Base-by-base conservation (phyloP, 495 filamentous ascomycete genomes). In the Penicillium daleae region DNA sequence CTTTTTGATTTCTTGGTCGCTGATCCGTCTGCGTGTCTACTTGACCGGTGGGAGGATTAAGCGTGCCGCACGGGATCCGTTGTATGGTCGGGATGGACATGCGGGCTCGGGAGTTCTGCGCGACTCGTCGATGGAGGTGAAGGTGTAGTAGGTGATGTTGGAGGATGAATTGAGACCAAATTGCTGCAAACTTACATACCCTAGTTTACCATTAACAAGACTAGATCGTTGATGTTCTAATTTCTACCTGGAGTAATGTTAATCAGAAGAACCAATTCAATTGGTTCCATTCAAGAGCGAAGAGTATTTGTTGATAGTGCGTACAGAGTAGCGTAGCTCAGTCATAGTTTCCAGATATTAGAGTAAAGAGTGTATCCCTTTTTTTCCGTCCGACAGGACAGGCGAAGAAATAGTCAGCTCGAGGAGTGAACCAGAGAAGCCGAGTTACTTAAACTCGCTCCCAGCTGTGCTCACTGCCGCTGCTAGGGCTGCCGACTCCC, bases 1-100 rank as follows among this genome's bases (percentile, higher is more conserved):
- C 5, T 94, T 92, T 65, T 75, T 76, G 7, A 59, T 87, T 44
- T 78, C 83, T 9, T 78, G 82, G 76, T 69, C 66, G 4, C n/a
- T 85, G n/a, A 80, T 89, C 22, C 79, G 80, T 75, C 26, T 88
- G 51, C 76, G 82, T 6, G 72, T 77, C 62, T 75, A 73, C n/a
- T 27, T 86, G 9, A 77, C 78, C 0, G 63, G 52, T 13, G 75
- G 64, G 6, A 59, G 32, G 50, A 62, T 74, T 40, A 77, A 76
- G 60, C 61, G 74, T 15, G 66, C 75, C 6, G 26, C 42, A 19
- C 39, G 59, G 37, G 76, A 78, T 63, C 57, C 61, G 19, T 12
- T 62, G 37, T 22, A 39, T 37, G 33, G 21, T 2, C 40, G 48
- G 40, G 31, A 55, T 37, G 51, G 32, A n/a, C 39, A 15, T 10